A percentile compares a stretch with the other conserved stretches of the same genome.
Conservation (phyloP, 129 eudicot genomes). For the Artemisia annua region DNA sequence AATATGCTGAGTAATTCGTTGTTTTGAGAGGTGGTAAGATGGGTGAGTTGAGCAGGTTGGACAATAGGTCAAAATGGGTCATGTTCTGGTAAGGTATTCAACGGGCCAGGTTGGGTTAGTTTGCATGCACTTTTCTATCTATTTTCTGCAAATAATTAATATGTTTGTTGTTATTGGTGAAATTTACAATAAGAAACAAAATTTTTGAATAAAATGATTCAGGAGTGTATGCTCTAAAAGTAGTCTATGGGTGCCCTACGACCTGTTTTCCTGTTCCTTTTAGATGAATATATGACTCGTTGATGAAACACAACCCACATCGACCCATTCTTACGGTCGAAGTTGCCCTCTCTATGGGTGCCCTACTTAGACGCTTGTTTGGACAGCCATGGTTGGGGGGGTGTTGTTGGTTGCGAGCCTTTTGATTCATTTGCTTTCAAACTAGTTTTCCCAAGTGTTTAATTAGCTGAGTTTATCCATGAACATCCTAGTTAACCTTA, state of each 20-base stretch:
- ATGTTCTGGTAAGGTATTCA: too few species aligned
- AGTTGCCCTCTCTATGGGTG: not conserved
- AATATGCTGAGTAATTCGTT: not conserved
- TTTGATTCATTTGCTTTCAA: not conserved
- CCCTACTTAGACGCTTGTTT: not conserved
- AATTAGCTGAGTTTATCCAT: not conserved
- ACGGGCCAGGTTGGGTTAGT: not conserved
- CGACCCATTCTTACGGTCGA: not conserved
- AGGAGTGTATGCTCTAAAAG: not conserved
- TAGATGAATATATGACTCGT: not conserved
- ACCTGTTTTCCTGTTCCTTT: not conserved
- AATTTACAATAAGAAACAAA: not conserved
- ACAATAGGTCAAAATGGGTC: too few species aligned
- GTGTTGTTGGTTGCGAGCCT: not conserved
- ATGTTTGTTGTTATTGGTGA: too few species aligned
- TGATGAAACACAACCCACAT: not conserved
- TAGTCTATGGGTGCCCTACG: not conserved
- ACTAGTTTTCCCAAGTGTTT: not conserved
- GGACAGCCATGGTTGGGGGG: conserved; percentile 1
- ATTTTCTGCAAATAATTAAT: not conserved
- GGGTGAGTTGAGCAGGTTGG: not conserved
- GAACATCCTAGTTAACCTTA: not conserved
- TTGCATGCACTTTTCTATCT: not conserved
- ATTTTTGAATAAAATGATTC: not conserved
- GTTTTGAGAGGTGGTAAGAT: not conserved